These are phyloP conservation scores for Cymbopogon citratus DNA, from an alignment of 176 grass and related monocot genomes.

Conservation along the genomic window DNA sequence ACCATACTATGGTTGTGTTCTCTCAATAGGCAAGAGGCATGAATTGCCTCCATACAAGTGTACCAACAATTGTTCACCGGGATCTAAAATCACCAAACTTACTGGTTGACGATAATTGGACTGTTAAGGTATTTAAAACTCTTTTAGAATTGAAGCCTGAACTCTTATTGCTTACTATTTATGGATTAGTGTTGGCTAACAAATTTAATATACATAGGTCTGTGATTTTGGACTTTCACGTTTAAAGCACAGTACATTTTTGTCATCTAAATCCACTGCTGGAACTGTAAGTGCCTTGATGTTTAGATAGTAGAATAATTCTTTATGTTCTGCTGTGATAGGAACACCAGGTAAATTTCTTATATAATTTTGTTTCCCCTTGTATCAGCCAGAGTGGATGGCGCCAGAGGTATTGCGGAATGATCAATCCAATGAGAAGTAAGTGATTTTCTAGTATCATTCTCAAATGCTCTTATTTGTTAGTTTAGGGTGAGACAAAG, in stretches of 20 bases:
- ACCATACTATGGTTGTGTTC: constrained; percentile 17
- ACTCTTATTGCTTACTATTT: constrained; percentile 6
- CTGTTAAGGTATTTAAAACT: constrained; percentile 65
- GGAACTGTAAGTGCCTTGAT: constrained; percentile 66
- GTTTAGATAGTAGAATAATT: constrained; percentile 12
- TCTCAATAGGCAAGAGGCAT: constrained; percentile 74
- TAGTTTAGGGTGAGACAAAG: background rate
- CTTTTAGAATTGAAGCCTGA: constrained; percentile 22
- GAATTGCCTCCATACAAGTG: constrained; percentile 92
- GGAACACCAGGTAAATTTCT: background rate
- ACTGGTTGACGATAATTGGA: constrained; percentile 91
- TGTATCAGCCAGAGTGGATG: constrained; percentile 88
- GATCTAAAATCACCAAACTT: constrained; percentile 98
- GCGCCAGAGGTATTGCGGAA: constrained; percentile 91
- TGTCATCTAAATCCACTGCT: constrained; percentile 94
- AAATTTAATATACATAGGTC: constrained; percentile 47
- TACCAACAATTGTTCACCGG: constrained; percentile 84
- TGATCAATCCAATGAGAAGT: constrained; percentile 43
- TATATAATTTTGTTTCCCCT: constrained; percentile 22
- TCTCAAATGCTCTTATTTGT: constrained; percentile 4
- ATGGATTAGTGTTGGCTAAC: constrained; percentile 5
- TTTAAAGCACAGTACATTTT: constrained; percentile 90
- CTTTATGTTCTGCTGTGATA: background rate
- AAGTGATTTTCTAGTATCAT: background rate
- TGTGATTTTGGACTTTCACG: constrained; percentile 97